Base-by-base conservation (phyloP, 495 filamentous ascomycete genomes). In the Xylaria sp. region DNA sequence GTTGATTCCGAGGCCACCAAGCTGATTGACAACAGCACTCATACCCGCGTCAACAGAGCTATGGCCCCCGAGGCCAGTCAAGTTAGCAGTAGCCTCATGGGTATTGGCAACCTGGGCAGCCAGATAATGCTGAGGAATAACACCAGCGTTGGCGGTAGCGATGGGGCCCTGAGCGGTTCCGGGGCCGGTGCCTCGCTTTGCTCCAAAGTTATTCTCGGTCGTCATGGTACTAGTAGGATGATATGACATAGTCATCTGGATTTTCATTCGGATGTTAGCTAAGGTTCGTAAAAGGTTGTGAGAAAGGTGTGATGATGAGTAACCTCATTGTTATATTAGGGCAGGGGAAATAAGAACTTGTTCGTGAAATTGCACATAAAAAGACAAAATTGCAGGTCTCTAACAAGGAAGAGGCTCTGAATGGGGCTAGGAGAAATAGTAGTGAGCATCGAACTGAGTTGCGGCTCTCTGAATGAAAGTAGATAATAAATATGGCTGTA, bases 21-120 rank as follows among this genome's bases (percentile, higher is more conserved):
- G 74, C 48, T 77, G 75, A 53, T 72, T 77, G 44, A 82, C 73
- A 50, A 84, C 71, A 26, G 80, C 67, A n/a, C 67, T 74, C 68
- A 79, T 75, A 15, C 69, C 71, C 11, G 63, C 29, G 26, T 79
- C 77, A 37, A 64, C 68, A 52, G 73, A 58, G 17, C 35, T 21
- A 5, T 74, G 77, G 57, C 19, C 61, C 37, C 73, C 71, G n/a
- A 68, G 33, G 24, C 68, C 68, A 29, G 62, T 53, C 33, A 55
- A 61, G 44, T 73, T 70, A 52, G 61, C 70, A 68, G 52, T 46
- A 37, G 58, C 70, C 3, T 67, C 72, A 43, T 77, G 72, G 24
- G 68, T 8, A 24, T 58, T 48, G 6, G 68, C 43, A 43, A 70
- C 59, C 33, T 76, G 71, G 11, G 61, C 19, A 63, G 72, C 57